Evolutionary conservation across 768 basidiomycete genomes (phyloP).

Genomic region (Jaapia argillacea): DNA sequence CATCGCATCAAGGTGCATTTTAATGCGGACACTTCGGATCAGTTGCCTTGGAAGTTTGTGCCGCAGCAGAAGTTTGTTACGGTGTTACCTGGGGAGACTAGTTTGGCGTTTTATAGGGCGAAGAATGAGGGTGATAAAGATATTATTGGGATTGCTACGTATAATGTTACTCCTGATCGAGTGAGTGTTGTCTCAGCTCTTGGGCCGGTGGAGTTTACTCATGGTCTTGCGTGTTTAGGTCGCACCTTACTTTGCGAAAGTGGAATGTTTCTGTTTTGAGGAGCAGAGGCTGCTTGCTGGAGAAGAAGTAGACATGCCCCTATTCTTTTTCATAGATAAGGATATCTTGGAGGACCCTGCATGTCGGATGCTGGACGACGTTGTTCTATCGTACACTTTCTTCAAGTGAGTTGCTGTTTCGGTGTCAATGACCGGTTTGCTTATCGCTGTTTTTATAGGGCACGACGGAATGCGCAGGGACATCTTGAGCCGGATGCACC

Average conservation of each 20-base stretch:
- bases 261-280: constrained; percentile 99
- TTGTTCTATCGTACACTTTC: constrained; percentile 95
- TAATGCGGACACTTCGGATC: constrained; percentile 85
- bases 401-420: constrained; percentile 59
- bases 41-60: constrained; percentile 87
- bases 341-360: constrained; percentile 91
- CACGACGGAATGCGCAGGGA: constrained; percentile 75
- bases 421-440: background rate
- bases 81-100: constrained; percentile 92
- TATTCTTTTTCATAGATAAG: constrained; percentile 98
- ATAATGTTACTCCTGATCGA: constrained; percentile 97
- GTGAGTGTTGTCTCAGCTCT: constrained; percentile 33
- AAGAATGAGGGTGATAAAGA: constrained; percentile 79
- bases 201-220: background rate
- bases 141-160: constrained; percentile 96
- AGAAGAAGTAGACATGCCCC: constrained; percentile 96
- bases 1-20: constrained; percentile 88
- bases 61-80: constrained; percentile 86
- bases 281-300: constrained; percentile 91
- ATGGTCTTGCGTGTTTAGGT: constrained; percentile 39
- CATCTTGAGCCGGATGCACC: constrained; percentile 87
- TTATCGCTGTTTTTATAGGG: constrained; percentile 34
- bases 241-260: constrained; percentile 97
- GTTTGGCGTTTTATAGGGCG: constrained; percentile 92
- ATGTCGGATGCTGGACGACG: constrained; percentile 79